A percentile compares a stretch with the other conserved stretches of the same genome.
These are phyloP conservation scores for Talaromyces sp. DNA, from an alignment of 2,329 filamentous ascomycete species.

Conservation along the genomic window DNA sequence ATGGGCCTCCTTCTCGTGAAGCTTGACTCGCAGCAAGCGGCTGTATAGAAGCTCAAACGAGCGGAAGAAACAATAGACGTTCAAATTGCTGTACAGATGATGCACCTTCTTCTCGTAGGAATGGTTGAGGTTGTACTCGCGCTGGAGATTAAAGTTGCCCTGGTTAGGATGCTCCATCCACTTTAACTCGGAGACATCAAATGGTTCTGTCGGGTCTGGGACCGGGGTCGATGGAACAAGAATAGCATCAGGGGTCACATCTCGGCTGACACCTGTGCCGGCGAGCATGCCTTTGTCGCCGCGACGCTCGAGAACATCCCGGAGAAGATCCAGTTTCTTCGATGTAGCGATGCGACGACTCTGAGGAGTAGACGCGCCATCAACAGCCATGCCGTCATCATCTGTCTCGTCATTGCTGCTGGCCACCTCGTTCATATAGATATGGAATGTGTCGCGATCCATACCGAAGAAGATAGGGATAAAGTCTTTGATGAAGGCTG, in stretches of 20 bases:
- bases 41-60: constrained; percentile 89
- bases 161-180: constrained; percentile 60
- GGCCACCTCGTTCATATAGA: constrained; percentile 65
- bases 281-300: constrained; percentile 68
- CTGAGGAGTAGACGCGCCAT: constrained; percentile 66
- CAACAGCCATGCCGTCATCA: constrained; percentile 67
- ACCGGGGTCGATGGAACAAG: constrained; percentile 33
- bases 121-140: constrained; percentile 70
- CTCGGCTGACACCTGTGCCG: constrained; percentile 76
- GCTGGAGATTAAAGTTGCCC: constrained; percentile 56
- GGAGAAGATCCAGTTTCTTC: constrained; percentile 73
- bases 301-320: constrained; percentile 77
- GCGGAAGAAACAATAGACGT: constrained; percentile 90
- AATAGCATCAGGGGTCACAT: constrained; percentile 76
- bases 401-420: constrained; percentile 71
- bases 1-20: constrained; percentile 67
- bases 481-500: constrained; percentile 73
- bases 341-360: constrained; percentile 60
- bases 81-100: constrained; percentile 87
- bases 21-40: constrained; percentile 78
- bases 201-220: constrained; percentile 54
- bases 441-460: constrained; percentile 64
- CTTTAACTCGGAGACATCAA: constrained; percentile 47
- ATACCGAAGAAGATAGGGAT: constrained; percentile 74
- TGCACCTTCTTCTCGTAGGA: constrained; percentile 76